phyloP scores from a whole-genome alignment of 2,329 filamentous ascomycete genomes.

The Sordariomycetes sp. region DNA sequence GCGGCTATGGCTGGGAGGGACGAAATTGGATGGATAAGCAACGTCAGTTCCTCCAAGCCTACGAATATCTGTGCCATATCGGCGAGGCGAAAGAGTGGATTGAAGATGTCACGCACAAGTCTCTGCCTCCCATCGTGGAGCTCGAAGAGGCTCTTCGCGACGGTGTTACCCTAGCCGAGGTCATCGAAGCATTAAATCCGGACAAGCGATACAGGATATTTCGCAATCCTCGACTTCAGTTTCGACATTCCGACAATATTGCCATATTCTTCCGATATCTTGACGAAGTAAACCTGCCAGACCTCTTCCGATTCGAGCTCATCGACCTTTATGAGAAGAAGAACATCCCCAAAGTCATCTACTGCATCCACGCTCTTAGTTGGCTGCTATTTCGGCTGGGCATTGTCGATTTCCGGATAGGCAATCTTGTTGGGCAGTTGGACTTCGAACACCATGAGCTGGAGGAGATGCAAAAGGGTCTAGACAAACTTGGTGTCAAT shows the following conservation, averaged over 20 bases:
- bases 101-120: conserved; percentile 75
- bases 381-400: conserved; percentile 96
- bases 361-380: conserved; percentile 94
- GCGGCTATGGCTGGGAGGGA: conserved; percentile 63
- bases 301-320: conserved; percentile 92
- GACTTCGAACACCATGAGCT: conserved; percentile 97
- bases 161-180: conserved; percentile 87
- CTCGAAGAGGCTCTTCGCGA: conserved; percentile 87
- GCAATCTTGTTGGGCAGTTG: conserved; percentile 90
- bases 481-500: conserved; percentile 87
- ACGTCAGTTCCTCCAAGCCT: conserved; percentile 89
- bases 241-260: conserved; percentile 95
- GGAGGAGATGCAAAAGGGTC: conserved; percentile 91
- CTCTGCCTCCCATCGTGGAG: conserved; percentile 86
- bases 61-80: conserved; percentile 98
- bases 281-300: conserved; percentile 83
- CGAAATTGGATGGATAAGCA: conserved; percentile 99
- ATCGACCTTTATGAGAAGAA: conserved; percentile 99
- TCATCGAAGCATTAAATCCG: conserved; percentile 82
- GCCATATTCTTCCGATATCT: conserved; percentile 92
- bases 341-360: conserved; percentile 98
- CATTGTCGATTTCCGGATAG: conserved; percentile 90
- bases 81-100: conserved; percentile 99
- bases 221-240: conserved; percentile 75
- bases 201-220: conserved; percentile 74